Evolutionary conservation across 164 flowering plant species (phyloP).

Genomic region (Annona cherimola): DNA sequence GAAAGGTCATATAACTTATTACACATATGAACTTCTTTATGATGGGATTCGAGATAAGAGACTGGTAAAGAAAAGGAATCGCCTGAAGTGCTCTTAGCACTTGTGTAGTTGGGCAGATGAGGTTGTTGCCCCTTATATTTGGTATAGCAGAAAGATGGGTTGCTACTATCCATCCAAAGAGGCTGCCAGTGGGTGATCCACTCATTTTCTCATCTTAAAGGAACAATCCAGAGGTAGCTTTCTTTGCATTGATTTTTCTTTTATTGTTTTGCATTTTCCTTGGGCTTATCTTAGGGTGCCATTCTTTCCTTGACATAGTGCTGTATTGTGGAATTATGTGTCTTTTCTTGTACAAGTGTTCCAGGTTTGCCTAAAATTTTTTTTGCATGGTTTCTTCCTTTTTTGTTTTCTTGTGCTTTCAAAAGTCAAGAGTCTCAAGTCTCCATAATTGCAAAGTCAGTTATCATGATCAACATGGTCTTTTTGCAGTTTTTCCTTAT

Average conservation of each 20-base stretch:
- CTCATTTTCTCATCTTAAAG: neutral
- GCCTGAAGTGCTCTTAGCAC: conserved; percentile 13
- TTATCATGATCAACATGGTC: neutral
- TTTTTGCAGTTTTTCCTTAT: no score
- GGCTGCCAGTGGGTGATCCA: neutral
- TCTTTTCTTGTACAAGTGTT: neutral
- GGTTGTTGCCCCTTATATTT: no score
- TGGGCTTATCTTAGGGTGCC: neutral
- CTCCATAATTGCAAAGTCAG: neutral
- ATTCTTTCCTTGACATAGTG: neutral
- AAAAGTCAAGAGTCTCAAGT: neutral
- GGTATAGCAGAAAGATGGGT: neutral
- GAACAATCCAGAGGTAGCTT: neutral
- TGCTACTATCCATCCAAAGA: neutral
- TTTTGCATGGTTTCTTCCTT: neutral
- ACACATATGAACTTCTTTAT: conserved; percentile 64
- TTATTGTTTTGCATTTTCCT: neutral
- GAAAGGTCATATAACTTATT: conserved; percentile 61
- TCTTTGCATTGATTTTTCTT: neutral
- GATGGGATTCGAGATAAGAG: conserved; percentile 82
- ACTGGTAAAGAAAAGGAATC: conserved; percentile 30
- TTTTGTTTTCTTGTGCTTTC: neutral
- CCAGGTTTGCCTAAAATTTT: neutral
- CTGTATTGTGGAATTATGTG: neutral
- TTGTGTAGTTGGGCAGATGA: neutral